phyloP scores from a whole-genome alignment of 2,329 filamentous ascomycete genomes.

The Aspergillus tubingensis region DNA sequence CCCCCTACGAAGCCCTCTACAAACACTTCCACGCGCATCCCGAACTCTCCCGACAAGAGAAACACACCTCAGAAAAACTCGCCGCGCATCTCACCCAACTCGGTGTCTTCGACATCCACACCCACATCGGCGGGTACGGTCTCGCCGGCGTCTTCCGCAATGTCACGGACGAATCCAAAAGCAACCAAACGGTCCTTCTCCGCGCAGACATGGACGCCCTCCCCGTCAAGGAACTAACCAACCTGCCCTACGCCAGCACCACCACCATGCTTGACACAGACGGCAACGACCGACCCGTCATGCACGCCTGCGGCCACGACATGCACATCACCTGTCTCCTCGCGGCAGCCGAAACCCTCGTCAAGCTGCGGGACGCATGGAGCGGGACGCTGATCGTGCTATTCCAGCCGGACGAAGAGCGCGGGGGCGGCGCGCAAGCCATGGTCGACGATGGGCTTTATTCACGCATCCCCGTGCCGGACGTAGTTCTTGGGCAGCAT shows the following conservation, averaged over 20 bases:
- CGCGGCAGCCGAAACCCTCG: slow-evolving; percentile 55
- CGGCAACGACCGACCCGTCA: slow-evolving; percentile 56
- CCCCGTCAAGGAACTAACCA: slow-evolving; percentile 51
- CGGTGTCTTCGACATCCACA: slow-evolving; percentile 40
- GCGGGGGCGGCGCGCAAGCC: slow-evolving; percentile 61
- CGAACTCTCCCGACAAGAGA: slow-evolving; percentile 61
- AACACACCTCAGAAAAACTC: slow-evolving; percentile 53
- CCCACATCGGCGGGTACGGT: slow-evolving; percentile 50
- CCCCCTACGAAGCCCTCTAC: slow-evolving; percentile 57
- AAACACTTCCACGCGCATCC: slow-evolving; percentile 61
- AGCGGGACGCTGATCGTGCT: slow-evolving; percentile 63
- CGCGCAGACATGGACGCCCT: slow-evolving; percentile 55
- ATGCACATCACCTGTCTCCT: slow-evolving; percentile 62
- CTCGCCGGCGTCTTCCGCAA: slow-evolving; percentile 48
- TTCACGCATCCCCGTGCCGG: slow-evolving; percentile 54
- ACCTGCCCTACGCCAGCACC: slow-evolving; percentile 51
- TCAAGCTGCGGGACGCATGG: slow-evolving; percentile 53
- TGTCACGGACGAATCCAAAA: slow-evolving; percentile 22
- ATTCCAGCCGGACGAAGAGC: slow-evolving; percentile 70
- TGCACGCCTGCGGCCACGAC: slow-evolving; percentile 65
- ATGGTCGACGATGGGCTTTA: slow-evolving; percentile 64
- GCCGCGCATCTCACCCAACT: slow-evolving; percentile 43
- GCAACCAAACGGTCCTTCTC: slow-evolving; percentile 44
- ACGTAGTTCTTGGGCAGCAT: slow-evolving; percentile 60
- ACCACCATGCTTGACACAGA: slow-evolving; percentile 50